These are phyloP conservation scores for Daldinia concentrica DNA, from an alignment of 495 filamentous ascomycete genomes.

Conservation along the genomic window DNA sequence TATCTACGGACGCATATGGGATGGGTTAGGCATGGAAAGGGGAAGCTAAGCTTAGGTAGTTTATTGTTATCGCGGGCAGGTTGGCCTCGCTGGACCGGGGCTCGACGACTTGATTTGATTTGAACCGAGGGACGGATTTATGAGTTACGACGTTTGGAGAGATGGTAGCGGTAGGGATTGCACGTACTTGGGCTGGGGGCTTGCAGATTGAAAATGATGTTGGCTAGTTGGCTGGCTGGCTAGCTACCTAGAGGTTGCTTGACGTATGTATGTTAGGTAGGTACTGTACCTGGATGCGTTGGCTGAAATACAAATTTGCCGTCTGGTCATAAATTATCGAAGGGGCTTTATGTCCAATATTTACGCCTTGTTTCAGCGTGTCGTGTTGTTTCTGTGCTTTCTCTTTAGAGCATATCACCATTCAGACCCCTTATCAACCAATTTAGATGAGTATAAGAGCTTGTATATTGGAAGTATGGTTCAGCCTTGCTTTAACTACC, in stretches of 20 bases:
- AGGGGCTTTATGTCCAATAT: not conserved
- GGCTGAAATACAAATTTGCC: not conserved
- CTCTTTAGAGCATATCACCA: too few relatives aligned
- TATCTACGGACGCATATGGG: too few relatives aligned
- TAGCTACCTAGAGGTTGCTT: not conserved
- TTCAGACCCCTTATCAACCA: too few relatives aligned
- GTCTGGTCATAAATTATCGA: not conserved
- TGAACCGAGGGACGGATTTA: not conserved
- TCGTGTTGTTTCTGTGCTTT: not conserved
- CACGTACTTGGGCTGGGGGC: not conserved
- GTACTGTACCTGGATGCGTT: not conserved
- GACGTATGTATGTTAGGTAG: not conserved
- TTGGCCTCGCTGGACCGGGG: conserved; percentile 28
- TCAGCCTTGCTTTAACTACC: too few relatives aligned
- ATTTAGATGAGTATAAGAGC: too few relatives aligned
- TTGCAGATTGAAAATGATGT: not conserved
- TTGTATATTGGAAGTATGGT: too few relatives aligned
- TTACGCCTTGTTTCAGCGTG: not conserved
- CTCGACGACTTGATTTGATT: not conserved
- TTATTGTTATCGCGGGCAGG: not conserved
- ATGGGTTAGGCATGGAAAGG: too few relatives aligned
- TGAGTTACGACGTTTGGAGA: conserved; percentile 31
- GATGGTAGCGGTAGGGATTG: not conserved
- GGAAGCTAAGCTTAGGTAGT: too few relatives aligned
- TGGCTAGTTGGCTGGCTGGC: not conserved